Evolutionary conservation across 305 asterid species (phyloP).

Genomic region (Plantago lanceolata): DNA sequence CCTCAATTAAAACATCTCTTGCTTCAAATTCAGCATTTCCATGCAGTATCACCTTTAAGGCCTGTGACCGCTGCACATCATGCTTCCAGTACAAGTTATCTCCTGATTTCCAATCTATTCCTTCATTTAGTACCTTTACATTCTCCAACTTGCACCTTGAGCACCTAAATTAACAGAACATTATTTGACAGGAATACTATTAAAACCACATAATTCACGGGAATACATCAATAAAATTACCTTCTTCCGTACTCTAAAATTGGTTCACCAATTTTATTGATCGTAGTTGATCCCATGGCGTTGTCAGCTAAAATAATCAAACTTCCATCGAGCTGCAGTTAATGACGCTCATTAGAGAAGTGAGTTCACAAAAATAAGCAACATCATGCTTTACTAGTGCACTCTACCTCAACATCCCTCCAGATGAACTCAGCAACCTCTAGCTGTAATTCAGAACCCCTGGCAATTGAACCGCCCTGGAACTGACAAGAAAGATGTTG

Average conservation of each 20-base stretch:
- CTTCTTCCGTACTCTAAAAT: conserved; percentile 76
- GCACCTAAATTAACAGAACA: conserved; percentile 47
- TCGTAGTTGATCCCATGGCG: conserved; percentile 56
- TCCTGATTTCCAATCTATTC: conserved; percentile 79
- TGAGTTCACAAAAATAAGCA: conserved; percentile 19
- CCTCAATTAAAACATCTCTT: conserved; percentile 69
- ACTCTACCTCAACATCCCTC: conserved; percentile 83
- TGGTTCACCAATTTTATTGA: conserved; percentile 53
- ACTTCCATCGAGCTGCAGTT: conserved; percentile 87
- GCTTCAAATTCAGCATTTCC: conserved; percentile 99
- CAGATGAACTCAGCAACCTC: conserved; percentile 90
- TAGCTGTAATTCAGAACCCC: conserved; percentile 86
- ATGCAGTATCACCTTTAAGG: conserved; percentile 68
- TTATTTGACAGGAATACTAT: conserved; percentile 17
- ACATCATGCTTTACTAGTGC: conserved; percentile 18
- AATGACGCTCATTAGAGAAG: conserved; percentile 31
- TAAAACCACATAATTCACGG: conserved; percentile 21
- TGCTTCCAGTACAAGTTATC: conserved; percentile 92
- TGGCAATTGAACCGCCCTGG: conserved; percentile 74
- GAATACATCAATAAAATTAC: conserved; percentile 35
- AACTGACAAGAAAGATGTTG: conserved; percentile 49
- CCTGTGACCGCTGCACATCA: conserved; percentile 75
- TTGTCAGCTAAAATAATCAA: conserved; percentile 74
- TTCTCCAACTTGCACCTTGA: conserved; percentile 85
- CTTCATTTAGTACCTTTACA: conserved; percentile 67